Evolutionary conservation across 129 eudicot species (phyloP).

Genomic region (Silybum marianum): DNA sequence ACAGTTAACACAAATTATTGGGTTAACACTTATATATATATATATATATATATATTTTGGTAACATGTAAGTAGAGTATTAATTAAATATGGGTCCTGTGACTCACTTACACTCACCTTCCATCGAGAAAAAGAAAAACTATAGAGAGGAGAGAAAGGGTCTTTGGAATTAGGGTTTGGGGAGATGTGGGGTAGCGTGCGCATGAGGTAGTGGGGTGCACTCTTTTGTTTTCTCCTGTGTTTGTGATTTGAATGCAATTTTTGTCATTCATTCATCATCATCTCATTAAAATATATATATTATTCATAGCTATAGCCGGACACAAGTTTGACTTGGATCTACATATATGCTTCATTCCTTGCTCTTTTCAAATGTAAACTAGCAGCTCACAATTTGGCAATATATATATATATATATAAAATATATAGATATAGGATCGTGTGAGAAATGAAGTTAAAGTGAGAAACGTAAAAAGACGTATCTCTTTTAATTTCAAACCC

Average conservation of each 20-base stretch:
- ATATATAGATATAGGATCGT: too few relatives aligned
- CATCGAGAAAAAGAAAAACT: slow-evolving; percentile 34
- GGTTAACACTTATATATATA: background rate
- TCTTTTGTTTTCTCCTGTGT: slow-evolving; percentile 32
- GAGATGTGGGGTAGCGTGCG: slow-evolving; percentile 39
- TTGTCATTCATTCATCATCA: slow-evolving; percentile 16
- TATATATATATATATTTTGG: background rate
- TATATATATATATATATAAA: too few relatives aligned
- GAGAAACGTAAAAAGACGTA: too few relatives aligned
- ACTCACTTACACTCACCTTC: slow-evolving; percentile 4
- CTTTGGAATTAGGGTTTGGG: slow-evolving; percentile 47
- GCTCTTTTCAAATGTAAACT: background rate
- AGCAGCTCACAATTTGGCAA: background rate
- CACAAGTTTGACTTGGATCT: slow-evolving; percentile 27
- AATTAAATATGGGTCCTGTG: background rate
- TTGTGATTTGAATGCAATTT: slow-evolving; percentile 24
- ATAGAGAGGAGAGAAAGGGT: slow-evolving; percentile 41
- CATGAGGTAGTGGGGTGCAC: slow-evolving; percentile 37
- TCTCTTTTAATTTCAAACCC: too few relatives aligned
- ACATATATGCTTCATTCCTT: background rate
- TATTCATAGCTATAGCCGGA: slow-evolving; percentile 3
- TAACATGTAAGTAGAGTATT: slow-evolving; percentile 21
- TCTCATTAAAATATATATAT: background rate
- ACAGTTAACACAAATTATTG: too few relatives aligned
- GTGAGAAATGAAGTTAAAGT: too few relatives aligned